Evolutionary conservation across 148 eudicot genomes (phyloP).

Genomic region (Suaeda aralocaspica): DNA sequence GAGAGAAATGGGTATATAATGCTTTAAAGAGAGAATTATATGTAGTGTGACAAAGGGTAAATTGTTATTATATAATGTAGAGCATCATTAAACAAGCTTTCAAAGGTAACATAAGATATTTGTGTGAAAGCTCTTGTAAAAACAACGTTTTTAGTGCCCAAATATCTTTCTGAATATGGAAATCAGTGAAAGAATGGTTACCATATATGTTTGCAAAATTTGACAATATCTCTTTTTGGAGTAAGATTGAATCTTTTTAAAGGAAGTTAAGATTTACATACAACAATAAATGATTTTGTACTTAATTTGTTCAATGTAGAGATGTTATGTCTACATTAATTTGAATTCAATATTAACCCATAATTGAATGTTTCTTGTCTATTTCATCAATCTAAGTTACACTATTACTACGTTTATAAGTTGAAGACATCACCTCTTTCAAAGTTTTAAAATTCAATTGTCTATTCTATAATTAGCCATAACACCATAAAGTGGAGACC

Average conservation of each 20-base stretch:
- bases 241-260: conserved; percentile 9
- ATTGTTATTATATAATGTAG: not conserved
- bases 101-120: conserved; percentile 24
- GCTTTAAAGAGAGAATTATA: not conserved
- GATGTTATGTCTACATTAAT: conserved; percentile 17
- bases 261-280: not conserved
- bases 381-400: no score
- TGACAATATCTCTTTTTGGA: conserved; percentile 11
- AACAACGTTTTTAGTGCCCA: conserved; percentile 6
- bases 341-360: no score
- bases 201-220: conserved; percentile 1
- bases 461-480: no score
- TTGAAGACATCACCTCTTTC: no score
- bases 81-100: not conserved
- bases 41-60: not conserved
- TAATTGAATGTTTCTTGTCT: no score
- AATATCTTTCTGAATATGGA: conserved; percentile 19
- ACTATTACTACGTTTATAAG: no score
- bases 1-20: not conserved
- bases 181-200: conserved; percentile 17
- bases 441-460: no score
- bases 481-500: no score
- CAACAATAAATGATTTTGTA: conserved; percentile 10
- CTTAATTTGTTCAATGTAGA: conserved; percentile 15
- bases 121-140: conserved; percentile 3